Conservation (phyloP, 2,329 filamentous ascomycete genomes). For the Aspergillus fijiensis region DNA sequence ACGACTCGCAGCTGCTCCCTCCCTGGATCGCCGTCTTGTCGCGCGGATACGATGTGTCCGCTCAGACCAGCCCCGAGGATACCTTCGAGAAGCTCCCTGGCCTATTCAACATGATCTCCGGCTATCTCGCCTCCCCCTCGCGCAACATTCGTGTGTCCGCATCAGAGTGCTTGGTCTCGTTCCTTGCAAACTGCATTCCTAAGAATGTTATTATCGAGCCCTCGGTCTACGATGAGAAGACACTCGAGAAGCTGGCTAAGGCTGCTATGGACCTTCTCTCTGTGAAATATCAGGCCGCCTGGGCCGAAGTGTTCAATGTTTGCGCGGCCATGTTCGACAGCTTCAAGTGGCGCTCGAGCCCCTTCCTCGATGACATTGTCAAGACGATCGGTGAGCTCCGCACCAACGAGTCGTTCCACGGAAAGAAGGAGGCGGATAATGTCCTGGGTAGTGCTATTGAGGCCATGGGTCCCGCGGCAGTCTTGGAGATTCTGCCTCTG, state of each 20-base stretch:
- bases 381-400: conserved; percentile 83
- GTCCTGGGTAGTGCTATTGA: conserved; percentile 84
- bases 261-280: conserved; percentile 72
- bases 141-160: conserved; percentile 93
- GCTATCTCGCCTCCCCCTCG: conserved; percentile 81
- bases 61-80: conserved; percentile 83
- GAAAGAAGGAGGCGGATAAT: conserved; percentile 91
- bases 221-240: conserved; percentile 89
- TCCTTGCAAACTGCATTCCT: conserved; percentile 87
- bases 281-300: conserved; percentile 89
- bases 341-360: conserved; percentile 79
- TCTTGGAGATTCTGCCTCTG: conserved; percentile 78
- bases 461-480: conserved; percentile 84
- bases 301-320: conserved; percentile 91
- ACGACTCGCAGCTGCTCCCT: conserved; percentile 90
- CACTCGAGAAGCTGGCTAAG: conserved; percentile 73
- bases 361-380: conserved; percentile 72
- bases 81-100: conserved; percentile 88
- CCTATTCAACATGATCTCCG: conserved; percentile 74
- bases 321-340: conserved; percentile 83
- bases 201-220: conserved; percentile 79
- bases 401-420: conserved; percentile 80
- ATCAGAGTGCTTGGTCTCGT: conserved; percentile 91
- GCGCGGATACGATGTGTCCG: conserved; percentile 88
- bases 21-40: conserved; percentile 97